Evolutionary conservation across 1,284 basidiomycete species (phyloP).

Genomic region (Rhodotorula mucilaginosa): DNA sequence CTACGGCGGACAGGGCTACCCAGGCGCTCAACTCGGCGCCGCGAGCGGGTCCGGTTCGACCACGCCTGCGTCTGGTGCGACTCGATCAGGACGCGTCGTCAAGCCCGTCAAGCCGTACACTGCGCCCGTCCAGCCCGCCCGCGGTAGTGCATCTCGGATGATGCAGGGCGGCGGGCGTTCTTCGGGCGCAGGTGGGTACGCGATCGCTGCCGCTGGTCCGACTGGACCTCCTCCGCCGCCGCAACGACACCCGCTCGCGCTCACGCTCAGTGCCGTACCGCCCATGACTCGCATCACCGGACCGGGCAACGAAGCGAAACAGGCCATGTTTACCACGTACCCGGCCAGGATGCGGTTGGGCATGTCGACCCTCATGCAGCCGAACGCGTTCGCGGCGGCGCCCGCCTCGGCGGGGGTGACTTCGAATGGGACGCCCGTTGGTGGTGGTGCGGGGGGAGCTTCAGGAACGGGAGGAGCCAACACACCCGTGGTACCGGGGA

Average conservation of each 20-base stretch:
- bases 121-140: constrained; percentile 5
- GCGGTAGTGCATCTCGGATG: neutral
- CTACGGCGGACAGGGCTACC: neutral
- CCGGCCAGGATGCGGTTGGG: constrained; percentile 90
- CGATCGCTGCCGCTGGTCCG: neutral
- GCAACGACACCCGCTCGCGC: constrained; percentile 22
- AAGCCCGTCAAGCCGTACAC: constrained; percentile 26
- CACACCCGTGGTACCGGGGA: constrained; percentile 24
- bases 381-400: constrained; percentile 49
- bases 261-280: constrained; percentile 17
- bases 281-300: constrained; percentile 35
- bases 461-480: constrained; percentile 13
- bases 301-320: constrained; percentile 47
- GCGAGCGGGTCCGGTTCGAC: constrained; percentile 14
- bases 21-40: neutral
- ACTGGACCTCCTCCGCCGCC: constrained; percentile 7
- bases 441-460: neutral
- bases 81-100: constrained; percentile 32
- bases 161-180: neutral
- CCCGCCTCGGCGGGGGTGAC: constrained; percentile 3
- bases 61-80: constrained; percentile 7
- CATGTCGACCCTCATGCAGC: constrained; percentile 83
- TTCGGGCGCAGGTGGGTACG: neutral
- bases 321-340: constrained; percentile 81
- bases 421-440: neutral